These are phyloP conservation scores for Plenodomus tracheiphilus DNA, from an alignment of 2,329 filamentous ascomycete genomes.

Conservation along the genomic window DNA sequence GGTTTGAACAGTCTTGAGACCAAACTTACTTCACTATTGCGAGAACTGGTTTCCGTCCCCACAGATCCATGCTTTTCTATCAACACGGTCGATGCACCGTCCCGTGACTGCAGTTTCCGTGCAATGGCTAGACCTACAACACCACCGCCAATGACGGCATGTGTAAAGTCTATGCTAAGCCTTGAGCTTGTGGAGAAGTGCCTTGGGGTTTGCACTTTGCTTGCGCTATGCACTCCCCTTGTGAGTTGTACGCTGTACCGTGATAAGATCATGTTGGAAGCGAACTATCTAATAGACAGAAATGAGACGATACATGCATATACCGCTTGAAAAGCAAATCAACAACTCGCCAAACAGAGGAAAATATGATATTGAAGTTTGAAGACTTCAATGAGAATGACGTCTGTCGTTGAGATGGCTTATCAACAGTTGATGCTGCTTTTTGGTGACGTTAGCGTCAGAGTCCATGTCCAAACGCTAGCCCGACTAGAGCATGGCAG, in stretches of 20 bases:
- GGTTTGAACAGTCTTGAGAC: no score
- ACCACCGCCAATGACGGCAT: constrained; percentile 69
- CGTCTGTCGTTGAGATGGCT: background rate
- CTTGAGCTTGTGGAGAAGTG: constrained; percentile 32
- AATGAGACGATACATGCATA: no score
- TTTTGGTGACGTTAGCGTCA: background rate
- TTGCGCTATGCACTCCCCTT: background rate
- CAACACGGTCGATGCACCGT: constrained; percentile 69
- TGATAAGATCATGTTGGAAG: constrained; percentile 19
- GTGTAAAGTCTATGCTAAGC: constrained; percentile 62
- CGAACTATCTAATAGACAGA: no score
- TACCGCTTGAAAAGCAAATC: no score
- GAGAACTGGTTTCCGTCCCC: constrained; percentile 84
- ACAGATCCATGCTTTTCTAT: constrained; percentile 76
- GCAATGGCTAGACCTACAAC: constrained; percentile 82
- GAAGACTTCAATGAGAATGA: background rate
- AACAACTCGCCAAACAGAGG: background rate
- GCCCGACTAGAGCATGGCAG: background rate
- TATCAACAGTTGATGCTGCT: background rate
- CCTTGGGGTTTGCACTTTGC: constrained; percentile 1
- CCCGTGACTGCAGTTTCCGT: constrained; percentile 66
- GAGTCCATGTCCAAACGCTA: background rate
- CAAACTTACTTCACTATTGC: constrained; percentile 71
- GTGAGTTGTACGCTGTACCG: constrained; percentile 6
- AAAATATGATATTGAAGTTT: background rate